Conservation (phyloP, 2,329 filamentous ascomycete genomes). For the Metarhizium anisopliae region DNA sequence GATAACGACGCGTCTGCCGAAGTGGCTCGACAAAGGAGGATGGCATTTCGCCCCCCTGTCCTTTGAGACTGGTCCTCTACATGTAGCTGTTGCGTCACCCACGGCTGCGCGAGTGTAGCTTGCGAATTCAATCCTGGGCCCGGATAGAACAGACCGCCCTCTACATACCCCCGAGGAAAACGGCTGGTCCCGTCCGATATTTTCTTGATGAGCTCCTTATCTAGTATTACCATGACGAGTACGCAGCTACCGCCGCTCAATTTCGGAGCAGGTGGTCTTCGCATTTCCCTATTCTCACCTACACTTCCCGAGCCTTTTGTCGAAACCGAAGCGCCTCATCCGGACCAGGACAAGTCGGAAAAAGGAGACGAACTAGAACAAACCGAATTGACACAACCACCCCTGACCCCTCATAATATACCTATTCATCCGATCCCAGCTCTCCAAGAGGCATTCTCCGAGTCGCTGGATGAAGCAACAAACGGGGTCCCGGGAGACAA, state of each 20-base stretch:
- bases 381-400: slow-evolving; percentile 7
- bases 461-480: slow-evolving; percentile 67
- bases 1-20: background rate
- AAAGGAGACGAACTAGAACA: slow-evolving; percentile 1
- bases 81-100: background rate
- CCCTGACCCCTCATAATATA: slow-evolving; percentile 15
- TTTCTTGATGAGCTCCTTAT: background rate
- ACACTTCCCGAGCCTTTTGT: slow-evolving; percentile 9
- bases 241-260: slow-evolving; percentile 20
- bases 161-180: background rate
- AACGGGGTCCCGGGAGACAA: slow-evolving; percentile 34
- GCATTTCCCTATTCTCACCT: slow-evolving; percentile 20
- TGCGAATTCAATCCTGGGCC: background rate
- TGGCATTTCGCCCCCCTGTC: background rate
- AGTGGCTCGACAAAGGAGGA: background rate
- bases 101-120: background rate
- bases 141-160: background rate
- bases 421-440: slow-evolving; percentile 58
- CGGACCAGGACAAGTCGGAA: background rate
- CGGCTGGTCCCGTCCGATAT: background rate
- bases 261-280: slow-evolving; percentile 18
- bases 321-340: background rate
- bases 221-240: slow-evolving; percentile 15
- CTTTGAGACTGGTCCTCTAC: background rate
- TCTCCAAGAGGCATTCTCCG: slow-evolving; percentile 76